These are phyloP conservation scores for Leptomonas seymouri DNA, from an alignment of 208 protist species.

Conservation along the genomic window DNA sequence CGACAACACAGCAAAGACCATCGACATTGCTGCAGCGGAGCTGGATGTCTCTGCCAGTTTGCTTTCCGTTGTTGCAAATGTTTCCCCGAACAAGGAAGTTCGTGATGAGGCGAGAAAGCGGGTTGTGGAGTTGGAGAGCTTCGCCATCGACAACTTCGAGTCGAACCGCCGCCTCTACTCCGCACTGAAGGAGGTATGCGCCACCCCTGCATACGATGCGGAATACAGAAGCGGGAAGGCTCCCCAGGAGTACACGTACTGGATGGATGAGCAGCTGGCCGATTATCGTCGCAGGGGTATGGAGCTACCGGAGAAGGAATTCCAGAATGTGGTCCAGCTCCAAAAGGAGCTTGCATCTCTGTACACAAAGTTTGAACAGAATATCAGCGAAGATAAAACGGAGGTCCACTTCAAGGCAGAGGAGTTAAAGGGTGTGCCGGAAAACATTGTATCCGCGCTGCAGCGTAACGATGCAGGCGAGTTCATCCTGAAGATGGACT, in stretches of 20 bases:
- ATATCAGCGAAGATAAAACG: slow-evolving; percentile 82
- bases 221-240: slow-evolving; percentile 43
- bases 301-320: slow-evolving; percentile 65
- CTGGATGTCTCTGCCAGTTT: slow-evolving; percentile 64
- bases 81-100: slow-evolving; percentile 55
- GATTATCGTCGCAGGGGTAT: slow-evolving; percentile 71
- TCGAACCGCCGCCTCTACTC: slow-evolving; percentile 70
- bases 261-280: slow-evolving; percentile 64
- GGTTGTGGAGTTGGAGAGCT: slow-evolving; percentile 67
- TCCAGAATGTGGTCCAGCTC: slow-evolving; percentile 61
- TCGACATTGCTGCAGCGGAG: slow-evolving; percentile 62
- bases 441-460: slow-evolving; percentile 44
- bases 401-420: slow-evolving; percentile 52
- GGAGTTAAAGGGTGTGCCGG: slow-evolving; percentile 70
- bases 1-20: slow-evolving; percentile 49
- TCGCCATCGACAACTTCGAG: slow-evolving; percentile 72
- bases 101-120: slow-evolving; percentile 68
- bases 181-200: slow-evolving; percentile 51
- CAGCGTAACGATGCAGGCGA: slow-evolving; percentile 37
- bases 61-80: slow-evolving; percentile 61
- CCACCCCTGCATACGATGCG: slow-evolving; percentile 30
- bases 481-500: slow-evolving; percentile 81
- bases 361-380: slow-evolving; percentile 71
- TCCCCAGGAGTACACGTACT: slow-evolving; percentile 67
- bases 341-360: slow-evolving; percentile 73